These are phyloP conservation scores for Dendryphion nanum DNA, from an alignment of 2,329 filamentous ascomycete genomes.

Conservation along the genomic window DNA sequence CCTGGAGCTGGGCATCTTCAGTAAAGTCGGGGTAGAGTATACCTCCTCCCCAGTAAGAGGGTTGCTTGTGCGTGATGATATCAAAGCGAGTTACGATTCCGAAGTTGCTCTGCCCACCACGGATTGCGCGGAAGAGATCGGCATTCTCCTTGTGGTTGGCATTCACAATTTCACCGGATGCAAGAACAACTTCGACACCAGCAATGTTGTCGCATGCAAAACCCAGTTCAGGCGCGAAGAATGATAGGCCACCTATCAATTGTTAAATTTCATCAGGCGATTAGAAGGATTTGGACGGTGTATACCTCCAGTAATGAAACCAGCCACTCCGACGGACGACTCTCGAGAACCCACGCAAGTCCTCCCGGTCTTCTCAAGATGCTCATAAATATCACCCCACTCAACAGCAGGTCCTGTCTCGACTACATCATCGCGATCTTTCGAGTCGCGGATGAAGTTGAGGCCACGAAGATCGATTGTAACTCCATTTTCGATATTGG, in stretches of 20 bases:
- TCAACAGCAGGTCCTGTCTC: slow-evolving; percentile 23
- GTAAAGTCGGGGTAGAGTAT: background rate
- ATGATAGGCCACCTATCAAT: slow-evolving; percentile 32
- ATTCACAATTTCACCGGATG: slow-evolving; percentile 35
- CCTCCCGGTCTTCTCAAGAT: slow-evolving; percentile 16
- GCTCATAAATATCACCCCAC: slow-evolving; percentile 38
- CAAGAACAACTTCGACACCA: slow-evolving; percentile 38
- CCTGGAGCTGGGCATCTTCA: slow-evolving; percentile 1
- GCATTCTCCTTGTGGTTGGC: slow-evolving; percentile 23
- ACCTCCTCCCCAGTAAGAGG: slow-evolving; percentile 1
- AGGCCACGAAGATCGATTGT: slow-evolving; percentile 30
- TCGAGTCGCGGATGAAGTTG: slow-evolving; percentile 15
- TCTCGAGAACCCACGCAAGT: slow-evolving; percentile 23
- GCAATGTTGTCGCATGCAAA: slow-evolving; percentile 31
- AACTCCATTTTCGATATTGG: slow-evolving; percentile 29
- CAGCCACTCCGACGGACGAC: slow-evolving; percentile 27
- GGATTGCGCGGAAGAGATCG: slow-evolving; percentile 41
- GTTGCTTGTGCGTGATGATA: slow-evolving; percentile 20
- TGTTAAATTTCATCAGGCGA: slow-evolving; percentile 1
- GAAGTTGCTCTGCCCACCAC: slow-evolving; percentile 38
- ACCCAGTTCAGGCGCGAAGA: slow-evolving; percentile 29
- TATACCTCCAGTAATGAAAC: slow-evolving; percentile 29
- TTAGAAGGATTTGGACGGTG: background rate
- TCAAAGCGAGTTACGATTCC: slow-evolving; percentile 44
- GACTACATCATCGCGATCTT: slow-evolving; percentile 20